Evolutionary conservation across 139 green algal species (phyloP).

Genomic region (Klebsormidium nitens): DNA sequence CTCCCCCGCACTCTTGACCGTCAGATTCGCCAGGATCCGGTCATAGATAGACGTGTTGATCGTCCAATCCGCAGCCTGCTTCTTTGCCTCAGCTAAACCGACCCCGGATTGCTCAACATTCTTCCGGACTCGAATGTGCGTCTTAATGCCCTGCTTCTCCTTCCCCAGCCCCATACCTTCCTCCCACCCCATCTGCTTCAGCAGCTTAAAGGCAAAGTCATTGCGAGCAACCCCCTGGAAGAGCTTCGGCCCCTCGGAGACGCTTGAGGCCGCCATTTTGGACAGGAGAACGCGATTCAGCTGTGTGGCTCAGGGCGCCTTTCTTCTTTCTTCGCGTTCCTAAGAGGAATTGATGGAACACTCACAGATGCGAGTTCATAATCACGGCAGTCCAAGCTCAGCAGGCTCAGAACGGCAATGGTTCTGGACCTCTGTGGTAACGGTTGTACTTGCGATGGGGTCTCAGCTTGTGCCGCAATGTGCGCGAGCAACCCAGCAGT

Average conservation of each 20-base stretch:
- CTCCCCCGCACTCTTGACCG: conserved; percentile 16
- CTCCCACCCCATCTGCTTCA: conserved; percentile 33
- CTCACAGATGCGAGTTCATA: too few species aligned
- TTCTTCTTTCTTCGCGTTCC: too few species aligned
- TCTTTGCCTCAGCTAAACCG: conserved; percentile 23
- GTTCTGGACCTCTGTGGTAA: too few species aligned
- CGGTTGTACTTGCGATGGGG: too few species aligned
- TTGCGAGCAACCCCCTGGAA: conserved; percentile 28
- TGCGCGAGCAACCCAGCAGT: too few species aligned
- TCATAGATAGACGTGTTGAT: conserved; percentile 33
- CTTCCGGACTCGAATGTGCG: conserved; percentile 26
- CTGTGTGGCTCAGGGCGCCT: too few species aligned
- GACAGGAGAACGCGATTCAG: too few species aligned
- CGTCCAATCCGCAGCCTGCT: conserved; percentile 20
- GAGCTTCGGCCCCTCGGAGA: conserved; percentile 4
- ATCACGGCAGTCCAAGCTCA: too few species aligned
- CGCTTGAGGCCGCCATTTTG: too few species aligned
- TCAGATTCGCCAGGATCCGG: conserved; percentile 23
- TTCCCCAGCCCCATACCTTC: conserved; percentile 29
- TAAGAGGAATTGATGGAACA: too few species aligned
- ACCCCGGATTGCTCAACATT: conserved; percentile 20
- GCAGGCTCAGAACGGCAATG: too few species aligned
- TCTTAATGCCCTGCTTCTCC: conserved; percentile 25
- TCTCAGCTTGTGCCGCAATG: too few species aligned
- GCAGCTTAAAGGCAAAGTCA: conserved; percentile 10